Evolutionary conservation across 1,139 yeast genomes (phyloP), one percentile per base, ranked within the genome.

Genomic region (Yamadazyma dushanensis): DNA sequence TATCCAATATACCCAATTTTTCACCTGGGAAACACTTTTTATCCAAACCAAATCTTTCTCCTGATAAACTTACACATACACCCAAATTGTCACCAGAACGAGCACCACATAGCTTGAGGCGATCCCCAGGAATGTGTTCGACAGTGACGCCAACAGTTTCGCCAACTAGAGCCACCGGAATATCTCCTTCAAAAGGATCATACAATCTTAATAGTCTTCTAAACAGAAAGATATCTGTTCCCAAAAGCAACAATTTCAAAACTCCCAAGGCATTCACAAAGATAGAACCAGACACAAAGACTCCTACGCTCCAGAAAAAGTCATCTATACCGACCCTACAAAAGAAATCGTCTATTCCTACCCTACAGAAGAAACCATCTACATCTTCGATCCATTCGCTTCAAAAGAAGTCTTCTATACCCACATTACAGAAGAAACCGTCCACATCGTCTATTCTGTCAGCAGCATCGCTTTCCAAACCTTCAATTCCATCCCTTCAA

Each of bases 201-300:
- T 60, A 59, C 59, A 63, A 69, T 43, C 58, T 70, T 37, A 62
- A 67, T 41, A 57, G 57, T 27, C 46, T 67, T 20, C 49, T 68
- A 49, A 47, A 22, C 50, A 46, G 43, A 40, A 53, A 36, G 44
- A 44, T 41, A 1, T 39, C 45, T 8, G 32, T 32, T 7, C 50
- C 51, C 10, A 41, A 41, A 26, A 31, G 44, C 6, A 28, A 39
- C 19, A 41, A 22, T 8, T 54, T 58, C 24, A 44, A 50, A 16
- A 43, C 53, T 6, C 48, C 37, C 36, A 41, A 25, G 35, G 28
- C 37, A 22, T 48, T 35, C 33, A 33, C 43, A 22, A 38, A 30
- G 32, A 41, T 38, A 16, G 36, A 34, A 17, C 30, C 22, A 3
- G 15, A 25, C 11, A 16, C 21, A 13, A 29, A 15, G 23, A 15